phyloP scores from a whole-genome alignment of 805 yeast genomes.

The Komagataella pastoris region DNA sequence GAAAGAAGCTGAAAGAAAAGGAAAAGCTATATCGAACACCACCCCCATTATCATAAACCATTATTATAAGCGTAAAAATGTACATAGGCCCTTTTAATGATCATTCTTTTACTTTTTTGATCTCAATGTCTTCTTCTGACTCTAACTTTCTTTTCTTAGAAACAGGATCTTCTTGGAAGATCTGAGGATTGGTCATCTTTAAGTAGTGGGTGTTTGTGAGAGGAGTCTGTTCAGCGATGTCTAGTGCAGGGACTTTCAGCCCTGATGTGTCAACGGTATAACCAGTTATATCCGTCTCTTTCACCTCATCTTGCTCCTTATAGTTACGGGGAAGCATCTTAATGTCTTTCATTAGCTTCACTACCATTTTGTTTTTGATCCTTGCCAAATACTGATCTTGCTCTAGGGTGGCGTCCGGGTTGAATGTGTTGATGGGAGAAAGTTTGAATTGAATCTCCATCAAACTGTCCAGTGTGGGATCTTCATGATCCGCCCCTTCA shows the following conservation, averaged over 20 bases:
- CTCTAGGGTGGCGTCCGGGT: not conserved
- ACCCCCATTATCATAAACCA: not conserved
- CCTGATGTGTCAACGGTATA: not conserved
- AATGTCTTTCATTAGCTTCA: not conserved
- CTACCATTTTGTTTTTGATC: not conserved
- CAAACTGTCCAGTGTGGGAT: not conserved
- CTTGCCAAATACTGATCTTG: not conserved
- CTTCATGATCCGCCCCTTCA: not conserved
- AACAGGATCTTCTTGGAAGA: not conserved
- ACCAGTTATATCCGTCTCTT: not conserved
- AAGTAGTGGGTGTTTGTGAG: not conserved
- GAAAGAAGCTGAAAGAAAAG: constrained; percentile 12
- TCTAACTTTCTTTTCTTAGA: not conserved
- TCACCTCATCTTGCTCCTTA: not conserved
- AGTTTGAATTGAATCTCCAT: not conserved
- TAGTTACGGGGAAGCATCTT: not conserved
- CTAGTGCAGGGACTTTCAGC: not conserved
- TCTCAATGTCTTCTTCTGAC: not conserved
- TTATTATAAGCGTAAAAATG: not conserved
- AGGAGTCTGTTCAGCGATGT: not conserved
- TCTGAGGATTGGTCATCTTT: not conserved
- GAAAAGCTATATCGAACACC: not conserved
- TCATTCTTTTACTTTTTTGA: not conserved
- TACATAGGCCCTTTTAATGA: not conserved
- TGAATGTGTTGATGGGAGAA: not conserved